Conservation (phyloP, 768 basidiomycete genomes). For the Hygrocybe punicea region DNA sequence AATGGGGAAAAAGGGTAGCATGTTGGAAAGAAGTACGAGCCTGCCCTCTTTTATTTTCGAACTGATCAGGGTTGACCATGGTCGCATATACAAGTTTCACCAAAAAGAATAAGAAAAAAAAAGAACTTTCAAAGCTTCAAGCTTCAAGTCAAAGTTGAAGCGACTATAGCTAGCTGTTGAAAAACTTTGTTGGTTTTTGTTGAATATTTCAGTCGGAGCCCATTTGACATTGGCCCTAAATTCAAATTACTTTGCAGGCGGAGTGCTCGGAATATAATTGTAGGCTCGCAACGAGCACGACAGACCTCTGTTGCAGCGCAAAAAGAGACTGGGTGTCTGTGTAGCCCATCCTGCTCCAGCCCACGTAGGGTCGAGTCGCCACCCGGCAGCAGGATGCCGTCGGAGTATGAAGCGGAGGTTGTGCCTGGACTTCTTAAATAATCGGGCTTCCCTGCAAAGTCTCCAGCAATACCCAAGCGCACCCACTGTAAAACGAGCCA, state of each 20-base stretch:
- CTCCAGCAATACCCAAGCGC: conserved; percentile 24
- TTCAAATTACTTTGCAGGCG: no score
- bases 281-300: background rate
- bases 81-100: conserved; percentile 3
- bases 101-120: conserved; percentile 13
- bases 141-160: background rate
- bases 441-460: conserved; percentile 18
- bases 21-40: conserved; percentile 20
- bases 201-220: conserved; percentile 1
- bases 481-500: conserved; percentile 17
- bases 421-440: conserved; percentile 16
- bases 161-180: background rate
- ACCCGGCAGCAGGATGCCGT: background rate
- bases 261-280: no score
- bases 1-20: background rate
- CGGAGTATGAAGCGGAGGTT: conserved; percentile 28
- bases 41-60: conserved; percentile 35
- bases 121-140: background rate
- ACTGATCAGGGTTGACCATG: conserved; percentile 28
- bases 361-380: background rate
- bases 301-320: background rate
- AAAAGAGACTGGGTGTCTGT: background rate
- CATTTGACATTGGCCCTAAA: background rate
- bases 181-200: background rate
- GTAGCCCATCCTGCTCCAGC: background rate